Percentiles rank a stretch among this genome's conserved stretches.
Conservation (phyloP, 139 green algal genomes). For the Diplosphaera chodatii region DNA sequence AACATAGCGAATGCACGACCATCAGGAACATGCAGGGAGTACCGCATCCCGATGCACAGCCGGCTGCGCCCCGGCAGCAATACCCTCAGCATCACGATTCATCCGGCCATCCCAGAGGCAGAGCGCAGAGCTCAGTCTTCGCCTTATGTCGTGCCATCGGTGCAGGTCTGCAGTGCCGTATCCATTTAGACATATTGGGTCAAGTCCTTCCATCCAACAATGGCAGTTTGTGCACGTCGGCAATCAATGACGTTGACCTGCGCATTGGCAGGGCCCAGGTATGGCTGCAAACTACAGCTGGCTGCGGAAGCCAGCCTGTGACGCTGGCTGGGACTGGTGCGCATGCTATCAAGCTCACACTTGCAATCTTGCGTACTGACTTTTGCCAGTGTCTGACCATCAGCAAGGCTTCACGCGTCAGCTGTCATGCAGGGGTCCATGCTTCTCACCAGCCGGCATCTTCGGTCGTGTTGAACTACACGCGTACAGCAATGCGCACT, state of each 20-base stretch:
- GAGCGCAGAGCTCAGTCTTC: slow-evolving; percentile 1
- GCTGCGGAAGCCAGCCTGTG: slow-evolving; percentile 59
- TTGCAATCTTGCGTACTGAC: too few species aligned
- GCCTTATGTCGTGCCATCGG: slow-evolving; percentile 25
- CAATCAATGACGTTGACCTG: too few species aligned
- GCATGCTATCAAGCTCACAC: too few species aligned
- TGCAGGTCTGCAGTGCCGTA: slow-evolving; percentile 5
- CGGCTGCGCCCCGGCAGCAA: background rate
- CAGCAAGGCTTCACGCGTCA: too few species aligned
- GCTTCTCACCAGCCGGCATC: slow-evolving; percentile 56
- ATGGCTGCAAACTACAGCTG: slow-evolving; percentile 63
- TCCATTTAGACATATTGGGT: too few species aligned
- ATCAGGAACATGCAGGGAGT: slow-evolving; percentile 2
- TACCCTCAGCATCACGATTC: slow-evolving; percentile 10
- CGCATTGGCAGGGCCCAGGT: slow-evolving; percentile 1
- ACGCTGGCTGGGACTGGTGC: slow-evolving; percentile 81
- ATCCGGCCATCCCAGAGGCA: slow-evolving; percentile 10
- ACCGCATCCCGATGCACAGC: background rate
- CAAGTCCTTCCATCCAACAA: too few species aligned
- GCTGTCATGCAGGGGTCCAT: slow-evolving; percentile 52
- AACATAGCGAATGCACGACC: background rate
- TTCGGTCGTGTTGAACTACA: slow-evolving; percentile 45
- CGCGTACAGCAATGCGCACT: slow-evolving; percentile 5
- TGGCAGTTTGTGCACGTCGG: too few species aligned
- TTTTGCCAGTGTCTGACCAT: too few species aligned